Conservation (phyloP, 768 basidiomycete species). For the Russula foetens region DNA sequence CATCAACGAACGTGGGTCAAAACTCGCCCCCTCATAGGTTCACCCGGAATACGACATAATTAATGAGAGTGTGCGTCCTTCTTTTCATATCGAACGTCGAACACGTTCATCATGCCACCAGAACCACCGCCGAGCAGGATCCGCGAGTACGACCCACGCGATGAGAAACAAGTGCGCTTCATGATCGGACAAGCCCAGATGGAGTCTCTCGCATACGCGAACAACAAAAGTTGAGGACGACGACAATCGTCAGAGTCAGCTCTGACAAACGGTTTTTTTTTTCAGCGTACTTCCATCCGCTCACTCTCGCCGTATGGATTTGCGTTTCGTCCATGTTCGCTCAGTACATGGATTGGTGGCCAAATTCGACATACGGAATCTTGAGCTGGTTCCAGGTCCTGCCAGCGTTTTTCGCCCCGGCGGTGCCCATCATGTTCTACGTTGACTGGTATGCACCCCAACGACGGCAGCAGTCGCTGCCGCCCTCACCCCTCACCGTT, state of each 20-base stretch:
- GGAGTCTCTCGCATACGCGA: slow-evolving; percentile 61
- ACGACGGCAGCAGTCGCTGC: no score
- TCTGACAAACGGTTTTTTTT: neutral
- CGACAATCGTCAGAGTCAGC: neutral
- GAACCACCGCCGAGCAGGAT: slow-evolving; percentile 34
- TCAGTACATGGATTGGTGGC: slow-evolving; percentile 62
- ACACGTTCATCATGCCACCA: slow-evolving; percentile 21
- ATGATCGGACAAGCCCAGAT: slow-evolving; percentile 56
- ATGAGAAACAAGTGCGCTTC: slow-evolving; percentile 57
- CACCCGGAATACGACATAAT: no score
- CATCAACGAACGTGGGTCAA: slow-evolving; percentile 23
- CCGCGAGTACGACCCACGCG: slow-evolving; percentile 41
- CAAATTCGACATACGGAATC: slow-evolving; percentile 35
- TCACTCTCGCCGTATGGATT: slow-evolving; percentile 56
- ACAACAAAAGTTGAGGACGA: slow-evolving; percentile 41
- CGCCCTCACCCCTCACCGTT: neutral
- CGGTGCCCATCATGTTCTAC: slow-evolving; percentile 55
- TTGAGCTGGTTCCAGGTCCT: slow-evolving; percentile 49
- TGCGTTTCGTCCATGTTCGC: slow-evolving; percentile 50
- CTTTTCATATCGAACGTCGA: neutral
- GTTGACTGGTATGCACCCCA: slow-evolving; percentile 54
- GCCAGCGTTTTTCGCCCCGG: slow-evolving; percentile 57
- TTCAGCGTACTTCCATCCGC: slow-evolving; percentile 48
- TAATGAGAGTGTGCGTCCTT: neutral
- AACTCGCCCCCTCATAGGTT: neutral